Evolutionary conservation across 2,329 filamentous ascomycete species (phyloP).

Genomic region (Dryadomyces quercus-mongolicae): DNA sequence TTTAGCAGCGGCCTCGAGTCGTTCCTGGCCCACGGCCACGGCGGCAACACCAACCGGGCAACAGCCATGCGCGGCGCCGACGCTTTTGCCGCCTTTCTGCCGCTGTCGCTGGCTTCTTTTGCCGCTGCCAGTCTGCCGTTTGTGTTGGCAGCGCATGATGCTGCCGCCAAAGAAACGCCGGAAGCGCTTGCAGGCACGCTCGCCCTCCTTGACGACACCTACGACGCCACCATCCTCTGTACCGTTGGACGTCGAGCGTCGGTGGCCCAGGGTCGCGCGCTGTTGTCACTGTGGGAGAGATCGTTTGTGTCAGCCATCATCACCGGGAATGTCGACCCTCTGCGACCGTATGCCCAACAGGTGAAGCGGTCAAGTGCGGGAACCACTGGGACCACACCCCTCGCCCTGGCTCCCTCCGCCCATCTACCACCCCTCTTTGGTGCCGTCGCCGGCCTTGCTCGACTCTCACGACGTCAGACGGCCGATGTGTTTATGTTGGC

Average conservation of each 20-base stretch:
- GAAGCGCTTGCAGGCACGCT: too few relatives aligned
- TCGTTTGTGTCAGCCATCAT: conserved; percentile 37
- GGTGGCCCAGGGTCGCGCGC: conserved; percentile 61
- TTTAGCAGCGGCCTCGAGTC: conserved; percentile 77
- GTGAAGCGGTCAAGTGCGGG: conserved; percentile 16
- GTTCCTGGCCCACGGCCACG: conserved; percentile 54
- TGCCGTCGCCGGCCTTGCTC: conserved; percentile 48
- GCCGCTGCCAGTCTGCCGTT: conserved; percentile 65
- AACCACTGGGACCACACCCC: conserved; percentile 4
- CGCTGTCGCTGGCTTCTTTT: conserved; percentile 57
- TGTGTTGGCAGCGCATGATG: conserved; percentile 53
- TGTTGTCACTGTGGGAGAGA: conserved; percentile 66
- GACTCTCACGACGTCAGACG: conserved; percentile 47
- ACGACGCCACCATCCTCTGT: conserved; percentile 67
- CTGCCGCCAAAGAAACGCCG: not conserved
- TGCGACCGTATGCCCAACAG: conserved; percentile 24
- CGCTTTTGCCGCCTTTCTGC: conserved; percentile 54
- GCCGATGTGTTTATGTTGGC: conserved; percentile 66
- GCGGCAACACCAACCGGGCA: not conserved
- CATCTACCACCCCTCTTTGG: conserved; percentile 65
- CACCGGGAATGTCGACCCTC: conserved; percentile 8
- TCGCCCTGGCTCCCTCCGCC: conserved; percentile 35
- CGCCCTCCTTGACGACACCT: conserved; percentile 54
- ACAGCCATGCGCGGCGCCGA: conserved; percentile 19
- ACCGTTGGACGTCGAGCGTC: conserved; percentile 68